Evolutionary conservation across 2,329 filamentous ascomycete species (phyloP).

Genomic region (Clarireedia homoeocarpa): DNA sequence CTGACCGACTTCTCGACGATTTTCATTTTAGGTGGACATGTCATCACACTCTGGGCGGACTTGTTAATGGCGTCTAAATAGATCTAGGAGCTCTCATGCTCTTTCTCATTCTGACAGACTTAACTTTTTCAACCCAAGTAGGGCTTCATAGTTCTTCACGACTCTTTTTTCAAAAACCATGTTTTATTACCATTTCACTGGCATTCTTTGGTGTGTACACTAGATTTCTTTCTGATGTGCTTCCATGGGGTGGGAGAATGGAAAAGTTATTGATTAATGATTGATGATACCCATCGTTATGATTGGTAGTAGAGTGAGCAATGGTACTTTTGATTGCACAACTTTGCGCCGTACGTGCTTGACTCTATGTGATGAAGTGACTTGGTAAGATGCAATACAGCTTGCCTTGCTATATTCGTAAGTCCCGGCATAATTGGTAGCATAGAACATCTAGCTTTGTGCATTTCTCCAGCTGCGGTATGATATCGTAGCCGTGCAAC

Average conservation of each 20-base stretch:
- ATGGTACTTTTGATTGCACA: background rate
- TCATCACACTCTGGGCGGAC: constrained; percentile 17
- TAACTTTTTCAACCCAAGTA: constrained; percentile 18
- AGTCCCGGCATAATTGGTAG: too few relatives aligned
- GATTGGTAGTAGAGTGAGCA: constrained; percentile 14
- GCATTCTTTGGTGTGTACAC: constrained; percentile 32
- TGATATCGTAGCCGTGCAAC: too few relatives aligned
- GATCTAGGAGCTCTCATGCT: constrained; percentile 16
- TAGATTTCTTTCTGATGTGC: constrained; percentile 30
- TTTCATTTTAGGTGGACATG: constrained; percentile 27
- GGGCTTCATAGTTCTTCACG: constrained; percentile 27
- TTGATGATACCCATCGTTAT: constrained; percentile 15
- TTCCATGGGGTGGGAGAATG: constrained; percentile 27
- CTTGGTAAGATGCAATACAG: background rate
- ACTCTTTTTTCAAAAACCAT: constrained; percentile 28
- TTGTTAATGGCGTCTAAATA: constrained; percentile 21
- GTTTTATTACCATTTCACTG: constrained; percentile 32
- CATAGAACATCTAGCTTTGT: background rate
- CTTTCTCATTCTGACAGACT: constrained; percentile 26
- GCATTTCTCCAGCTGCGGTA: background rate
- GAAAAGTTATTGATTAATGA: constrained; percentile 28
- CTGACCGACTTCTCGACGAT: constrained; percentile 24
- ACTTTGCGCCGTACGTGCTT: background rate
- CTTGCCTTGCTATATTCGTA: too few relatives aligned
- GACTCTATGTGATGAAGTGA: background rate